Percentiles rank a stretch among this genome's conserved stretches.
Evolutionary conservation across 1,284 basidiomycete genomes (phyloP).

Genomic region (Coriolopsis trogii): DNA sequence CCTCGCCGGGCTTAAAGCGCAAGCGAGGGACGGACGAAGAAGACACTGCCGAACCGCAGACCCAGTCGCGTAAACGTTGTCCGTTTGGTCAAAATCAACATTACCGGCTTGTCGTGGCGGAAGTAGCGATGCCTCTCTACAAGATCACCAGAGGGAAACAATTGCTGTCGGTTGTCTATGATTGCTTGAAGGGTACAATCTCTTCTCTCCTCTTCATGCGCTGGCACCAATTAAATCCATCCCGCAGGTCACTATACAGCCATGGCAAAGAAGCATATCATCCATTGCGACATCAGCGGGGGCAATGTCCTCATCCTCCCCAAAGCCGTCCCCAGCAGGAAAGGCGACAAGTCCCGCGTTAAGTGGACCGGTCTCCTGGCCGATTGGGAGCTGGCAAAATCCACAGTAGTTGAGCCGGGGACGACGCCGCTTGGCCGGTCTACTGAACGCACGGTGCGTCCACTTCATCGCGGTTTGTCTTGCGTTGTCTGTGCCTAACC

Average conservation of each 20-base stretch:
- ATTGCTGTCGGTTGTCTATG: background rate
- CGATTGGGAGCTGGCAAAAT: conserved; percentile 12
- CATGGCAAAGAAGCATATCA: background rate
- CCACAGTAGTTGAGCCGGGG: background rate
- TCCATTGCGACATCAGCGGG: conserved; percentile 7
- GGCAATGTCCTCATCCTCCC: conserved; percentile 9
- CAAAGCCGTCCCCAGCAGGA: background rate
- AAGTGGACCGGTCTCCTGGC: conserved; percentile 3
- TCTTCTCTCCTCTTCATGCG: background rate
- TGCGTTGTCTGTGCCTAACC: too few relatives aligned
- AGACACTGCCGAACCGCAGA: background rate
- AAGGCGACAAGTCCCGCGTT: background rate
- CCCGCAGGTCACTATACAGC: background rate
- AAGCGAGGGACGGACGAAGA: too few relatives aligned
- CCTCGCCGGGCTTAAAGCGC: too few relatives aligned
- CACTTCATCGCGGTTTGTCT: background rate
- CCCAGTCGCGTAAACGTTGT: background rate
- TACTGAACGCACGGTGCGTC: background rate
- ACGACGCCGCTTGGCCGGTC: background rate
- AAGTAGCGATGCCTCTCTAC: conserved; percentile 21
- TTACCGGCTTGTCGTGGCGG: conserved; percentile 18
- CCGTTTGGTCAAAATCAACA: background rate
- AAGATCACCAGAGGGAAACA: background rate
- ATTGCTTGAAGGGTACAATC: conserved; percentile 7
- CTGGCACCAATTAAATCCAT: background rate